Evolutionary conservation across 2,329 filamentous ascomycete species (phyloP).

Genomic region (Pseudogymnoascus sp.): DNA sequence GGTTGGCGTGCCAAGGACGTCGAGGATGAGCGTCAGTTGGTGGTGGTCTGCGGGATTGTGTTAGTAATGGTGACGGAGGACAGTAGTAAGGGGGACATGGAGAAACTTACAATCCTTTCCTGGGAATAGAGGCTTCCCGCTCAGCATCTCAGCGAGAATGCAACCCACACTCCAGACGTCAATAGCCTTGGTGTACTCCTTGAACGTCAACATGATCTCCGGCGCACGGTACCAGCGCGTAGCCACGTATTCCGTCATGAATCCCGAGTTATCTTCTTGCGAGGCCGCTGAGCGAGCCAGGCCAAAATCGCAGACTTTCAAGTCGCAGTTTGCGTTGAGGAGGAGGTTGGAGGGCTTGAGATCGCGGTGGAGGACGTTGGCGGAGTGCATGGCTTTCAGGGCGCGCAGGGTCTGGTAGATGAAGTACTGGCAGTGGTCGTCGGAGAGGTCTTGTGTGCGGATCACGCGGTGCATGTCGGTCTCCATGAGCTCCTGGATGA

Average conservation of each 20-base stretch:
- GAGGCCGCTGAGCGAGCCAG: constrained; percentile 91
- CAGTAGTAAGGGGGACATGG: background rate
- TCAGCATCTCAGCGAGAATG: constrained; percentile 97
- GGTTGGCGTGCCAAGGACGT: constrained; percentile 93
- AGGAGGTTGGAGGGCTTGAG: constrained; percentile 96
- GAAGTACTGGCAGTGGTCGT: constrained; percentile 99
- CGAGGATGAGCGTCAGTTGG: constrained; percentile 91
- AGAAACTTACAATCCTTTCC: constrained; percentile 84
- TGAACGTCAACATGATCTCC: constrained; percentile 99
- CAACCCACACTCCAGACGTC: constrained; percentile 99
- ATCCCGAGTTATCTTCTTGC: constrained; percentile 98
- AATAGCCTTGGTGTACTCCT: constrained; percentile 99
- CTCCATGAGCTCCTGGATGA: constrained; percentile 99
- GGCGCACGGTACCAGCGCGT: constrained; percentile 98
- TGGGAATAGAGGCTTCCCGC: constrained; percentile 94
- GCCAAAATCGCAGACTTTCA: constrained; percentile 98
- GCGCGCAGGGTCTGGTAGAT: constrained; percentile 98
- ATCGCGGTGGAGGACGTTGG: constrained; percentile 94
- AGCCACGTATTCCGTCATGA: constrained; percentile 99
- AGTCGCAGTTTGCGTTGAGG: constrained; percentile 95
- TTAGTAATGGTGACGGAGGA: constrained; percentile 10
- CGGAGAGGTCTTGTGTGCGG: constrained; percentile 93
- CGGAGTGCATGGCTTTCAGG: constrained; percentile 98
- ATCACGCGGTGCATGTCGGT: constrained; percentile 99
- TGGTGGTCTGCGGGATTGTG: constrained; percentile 67